Conservation (phyloP, 768 basidiomycete genomes). For the Xerocomellus amylosporus region DNA sequence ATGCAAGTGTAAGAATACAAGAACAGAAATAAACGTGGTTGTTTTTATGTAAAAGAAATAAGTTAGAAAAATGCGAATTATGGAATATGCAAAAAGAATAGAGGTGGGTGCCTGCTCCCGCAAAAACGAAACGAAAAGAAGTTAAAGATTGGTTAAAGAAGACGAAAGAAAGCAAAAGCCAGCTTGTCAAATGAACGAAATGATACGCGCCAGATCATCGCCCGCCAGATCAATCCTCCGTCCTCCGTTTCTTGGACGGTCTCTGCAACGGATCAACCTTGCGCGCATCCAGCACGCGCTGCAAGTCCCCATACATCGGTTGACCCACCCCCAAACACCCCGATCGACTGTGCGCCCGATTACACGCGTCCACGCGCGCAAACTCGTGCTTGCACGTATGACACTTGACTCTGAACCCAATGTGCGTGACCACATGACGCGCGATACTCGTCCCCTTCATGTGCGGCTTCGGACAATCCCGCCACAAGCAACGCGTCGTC, state of each 20-base stretch:
- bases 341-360: conserved; percentile 34
- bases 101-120: background rate
- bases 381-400: conserved; percentile 31
- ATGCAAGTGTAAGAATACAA: background rate
- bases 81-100: background rate
- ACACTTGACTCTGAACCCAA: conserved; percentile 32
- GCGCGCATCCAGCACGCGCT: conserved; percentile 26
- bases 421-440: conserved; percentile 32
- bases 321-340: conserved; percentile 30
- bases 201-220: background rate
- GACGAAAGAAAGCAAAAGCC: background rate
- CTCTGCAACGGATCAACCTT: conserved; percentile 22
- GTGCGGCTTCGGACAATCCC: conserved; percentile 24
- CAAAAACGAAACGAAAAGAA: too few relatives aligned
- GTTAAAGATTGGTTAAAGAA: background rate
- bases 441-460: conserved; percentile 36
- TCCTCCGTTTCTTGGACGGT: conserved; percentile 31
- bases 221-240: conserved; percentile 23
- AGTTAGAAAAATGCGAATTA: conserved; percentile 8
- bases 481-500: conserved; percentile 31
- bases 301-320: conserved; percentile 31
- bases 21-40: background rate
- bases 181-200: conserved; percentile 2
- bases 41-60: conserved; percentile 16
- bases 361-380: conserved; percentile 33